phyloP scores from a whole-genome alignment of 169 alveolate species.

The Eimeria sp. region DNA sequence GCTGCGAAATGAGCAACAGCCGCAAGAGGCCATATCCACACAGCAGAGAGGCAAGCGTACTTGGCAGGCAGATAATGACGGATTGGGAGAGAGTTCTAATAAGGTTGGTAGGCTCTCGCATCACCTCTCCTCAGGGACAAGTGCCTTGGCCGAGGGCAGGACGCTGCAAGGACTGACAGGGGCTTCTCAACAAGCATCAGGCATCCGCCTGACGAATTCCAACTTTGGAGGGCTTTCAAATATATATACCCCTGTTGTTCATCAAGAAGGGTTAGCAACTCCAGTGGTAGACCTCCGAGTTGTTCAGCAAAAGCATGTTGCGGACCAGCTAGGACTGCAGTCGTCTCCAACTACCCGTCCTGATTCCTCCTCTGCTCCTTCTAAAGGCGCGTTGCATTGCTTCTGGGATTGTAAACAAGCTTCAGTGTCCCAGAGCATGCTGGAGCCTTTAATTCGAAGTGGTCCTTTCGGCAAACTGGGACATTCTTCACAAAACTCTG shows the following conservation, averaged over 20 bases:
- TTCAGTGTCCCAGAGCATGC: neutral
- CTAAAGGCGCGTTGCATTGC: neutral
- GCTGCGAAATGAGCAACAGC: neutral
- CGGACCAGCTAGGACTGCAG: neutral
- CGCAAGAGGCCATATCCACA: neutral
- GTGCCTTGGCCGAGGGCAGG: neutral
- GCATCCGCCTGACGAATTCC: neutral
- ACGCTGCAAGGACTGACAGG: neutral
- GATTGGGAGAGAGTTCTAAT: neutral
- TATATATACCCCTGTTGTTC: neutral
- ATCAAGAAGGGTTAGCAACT: neutral
- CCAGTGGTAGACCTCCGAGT: too few relatives aligned
- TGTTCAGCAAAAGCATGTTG: neutral
- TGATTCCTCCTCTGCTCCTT: neutral
- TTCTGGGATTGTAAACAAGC: neutral
- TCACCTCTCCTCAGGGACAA: neutral
- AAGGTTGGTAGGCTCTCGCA: neutral
- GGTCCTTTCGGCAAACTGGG: neutral
- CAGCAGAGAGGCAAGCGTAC: neutral
- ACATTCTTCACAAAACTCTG: neutral
- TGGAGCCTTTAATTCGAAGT: neutral
- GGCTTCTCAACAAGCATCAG: neutral
- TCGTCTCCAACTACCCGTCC: neutral
- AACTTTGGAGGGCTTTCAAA: neutral
- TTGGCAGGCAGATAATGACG: neutral